Percentiles rank a stretch among this genome's conserved stretches.
Conservation (phyloP, 2,329 filamentous ascomycete species). For the Rhexocercosporidium sp. region DNA sequence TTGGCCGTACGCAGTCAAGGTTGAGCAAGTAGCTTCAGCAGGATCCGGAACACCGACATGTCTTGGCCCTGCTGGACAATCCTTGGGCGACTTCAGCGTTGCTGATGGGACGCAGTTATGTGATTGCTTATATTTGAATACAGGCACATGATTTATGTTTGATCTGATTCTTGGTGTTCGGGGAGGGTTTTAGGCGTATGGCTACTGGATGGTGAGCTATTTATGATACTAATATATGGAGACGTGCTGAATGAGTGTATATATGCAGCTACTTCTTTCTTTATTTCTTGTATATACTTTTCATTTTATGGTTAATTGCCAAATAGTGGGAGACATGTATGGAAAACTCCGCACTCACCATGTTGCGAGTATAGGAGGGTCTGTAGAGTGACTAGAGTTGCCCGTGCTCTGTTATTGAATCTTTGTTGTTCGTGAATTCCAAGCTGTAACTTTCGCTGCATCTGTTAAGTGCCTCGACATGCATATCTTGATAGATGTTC, state of each 20-base stretch:
- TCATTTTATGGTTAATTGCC: too few relatives aligned
- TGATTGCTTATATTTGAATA: conserved; percentile 39
- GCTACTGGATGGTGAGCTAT: neutral
- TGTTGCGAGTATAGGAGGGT: too few relatives aligned
- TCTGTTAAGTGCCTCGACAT: too few relatives aligned
- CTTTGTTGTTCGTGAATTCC: too few relatives aligned
- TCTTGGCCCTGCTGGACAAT: conserved; percentile 46
- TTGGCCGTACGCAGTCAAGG: conserved; percentile 65
- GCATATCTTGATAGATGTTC: too few relatives aligned
- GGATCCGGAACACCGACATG: conserved; percentile 60
- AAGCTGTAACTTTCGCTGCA: too few relatives aligned
- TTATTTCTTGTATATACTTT: neutral
- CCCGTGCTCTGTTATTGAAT: too few relatives aligned
- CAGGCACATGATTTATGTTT: conserved; percentile 28
- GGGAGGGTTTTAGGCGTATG: neutral
- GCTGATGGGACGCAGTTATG: conserved; percentile 26
- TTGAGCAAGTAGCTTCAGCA: conserved; percentile 56
- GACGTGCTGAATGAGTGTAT: neutral
- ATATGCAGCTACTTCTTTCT: neutral
- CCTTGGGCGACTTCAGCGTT: conserved; percentile 47
- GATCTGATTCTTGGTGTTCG: neutral
- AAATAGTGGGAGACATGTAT: too few relatives aligned
- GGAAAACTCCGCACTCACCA: too few relatives aligned
- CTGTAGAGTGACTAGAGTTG: too few relatives aligned
- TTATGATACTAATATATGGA: conserved; percentile 6